Evolutionary conservation across 352 stramenopile genomes (phyloP).

Genomic region (Phytophthora pluvialis): DNA sequence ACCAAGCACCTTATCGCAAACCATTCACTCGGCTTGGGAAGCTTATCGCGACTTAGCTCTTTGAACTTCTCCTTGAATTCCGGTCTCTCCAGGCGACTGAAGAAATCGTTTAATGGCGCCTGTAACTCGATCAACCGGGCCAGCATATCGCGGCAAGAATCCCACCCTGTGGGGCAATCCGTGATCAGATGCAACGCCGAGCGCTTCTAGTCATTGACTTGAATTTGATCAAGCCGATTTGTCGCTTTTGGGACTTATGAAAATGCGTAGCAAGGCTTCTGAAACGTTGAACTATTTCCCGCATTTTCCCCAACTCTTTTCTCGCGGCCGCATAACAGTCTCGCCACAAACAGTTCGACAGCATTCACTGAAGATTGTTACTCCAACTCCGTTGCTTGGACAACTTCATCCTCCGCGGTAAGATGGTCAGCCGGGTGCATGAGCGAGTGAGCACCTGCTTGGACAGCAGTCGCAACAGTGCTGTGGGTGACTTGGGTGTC

Average conservation of each 20-base stretch:
- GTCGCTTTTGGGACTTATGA: conserved; percentile 4
- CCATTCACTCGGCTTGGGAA: conserved; percentile 9
- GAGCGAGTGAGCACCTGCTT: neutral
- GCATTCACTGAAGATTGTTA: neutral
- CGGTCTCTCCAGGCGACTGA: neutral
- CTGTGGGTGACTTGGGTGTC: neutral
- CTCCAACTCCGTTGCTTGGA: neutral
- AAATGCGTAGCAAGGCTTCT: neutral
- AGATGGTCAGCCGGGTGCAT: neutral
- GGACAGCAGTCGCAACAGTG: neutral
- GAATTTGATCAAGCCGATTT: conserved; percentile 1
- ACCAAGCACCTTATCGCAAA: conserved; percentile 12
- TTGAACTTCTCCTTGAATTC: conserved; percentile 10
- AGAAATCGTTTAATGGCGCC: neutral
- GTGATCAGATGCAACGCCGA: conserved; percentile 4
- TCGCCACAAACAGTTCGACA: neutral
- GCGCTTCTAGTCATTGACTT: neutral
- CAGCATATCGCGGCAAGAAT: conserved; percentile 17
- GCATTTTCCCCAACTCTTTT: neutral
- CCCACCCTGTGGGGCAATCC: conserved; percentile 15
- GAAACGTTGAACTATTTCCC: neutral
- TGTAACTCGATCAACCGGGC: conserved; percentile 7
- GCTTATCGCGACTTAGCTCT: neutral
- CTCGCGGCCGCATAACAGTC: neutral
- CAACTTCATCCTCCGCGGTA: neutral